Evolutionary conservation across 2,329 filamentous ascomycete genomes (phyloP).

Genomic region (Penicillium sp.): DNA sequence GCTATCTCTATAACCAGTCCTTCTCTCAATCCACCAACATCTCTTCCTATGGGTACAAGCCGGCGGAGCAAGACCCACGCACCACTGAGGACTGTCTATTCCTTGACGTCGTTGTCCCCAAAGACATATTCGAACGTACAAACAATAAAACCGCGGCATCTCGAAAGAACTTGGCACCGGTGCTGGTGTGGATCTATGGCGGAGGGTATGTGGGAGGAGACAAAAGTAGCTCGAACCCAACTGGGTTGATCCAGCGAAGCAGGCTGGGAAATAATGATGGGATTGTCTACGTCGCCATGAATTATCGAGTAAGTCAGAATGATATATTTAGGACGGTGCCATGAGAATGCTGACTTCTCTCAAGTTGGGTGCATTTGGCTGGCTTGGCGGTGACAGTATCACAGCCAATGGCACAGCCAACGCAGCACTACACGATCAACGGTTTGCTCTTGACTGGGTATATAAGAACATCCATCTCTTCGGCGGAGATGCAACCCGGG

Average conservation of each 20-base stretch:
- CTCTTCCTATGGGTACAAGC: constrained; percentile 20
- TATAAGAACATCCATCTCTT: constrained; percentile 54
- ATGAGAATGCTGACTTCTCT: not conserved
- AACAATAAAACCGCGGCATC: constrained; percentile 10
- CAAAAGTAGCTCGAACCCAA: constrained; percentile 37
- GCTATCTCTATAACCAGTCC: constrained; percentile 8
- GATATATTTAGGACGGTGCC: not conserved
- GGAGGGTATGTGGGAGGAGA: constrained; percentile 45
- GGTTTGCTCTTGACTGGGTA: constrained; percentile 58
- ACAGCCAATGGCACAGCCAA: constrained; percentile 48
- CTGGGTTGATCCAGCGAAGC: constrained; percentile 43
- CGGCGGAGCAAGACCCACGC: constrained; percentile 21
- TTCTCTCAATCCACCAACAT: constrained; percentile 23
- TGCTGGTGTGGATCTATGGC: constrained; percentile 49
- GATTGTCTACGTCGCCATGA: constrained; percentile 49
- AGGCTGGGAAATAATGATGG: constrained; percentile 38
- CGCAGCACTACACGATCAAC: constrained; percentile 53
- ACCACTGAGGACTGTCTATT: constrained; percentile 40
- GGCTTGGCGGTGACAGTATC: constrained; percentile 46
- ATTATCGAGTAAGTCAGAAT: constrained; percentile 40
- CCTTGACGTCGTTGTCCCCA: constrained; percentile 37
- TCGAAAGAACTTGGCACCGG: constrained; percentile 26
- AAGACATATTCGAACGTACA: constrained; percentile 30
- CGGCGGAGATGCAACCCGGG: constrained; percentile 51
- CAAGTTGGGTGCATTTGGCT: constrained; percentile 50